These are phyloP conservation scores for Calendula officinalis DNA, from an alignment of 129 eudicot genomes.

Conservation along the genomic window DNA sequence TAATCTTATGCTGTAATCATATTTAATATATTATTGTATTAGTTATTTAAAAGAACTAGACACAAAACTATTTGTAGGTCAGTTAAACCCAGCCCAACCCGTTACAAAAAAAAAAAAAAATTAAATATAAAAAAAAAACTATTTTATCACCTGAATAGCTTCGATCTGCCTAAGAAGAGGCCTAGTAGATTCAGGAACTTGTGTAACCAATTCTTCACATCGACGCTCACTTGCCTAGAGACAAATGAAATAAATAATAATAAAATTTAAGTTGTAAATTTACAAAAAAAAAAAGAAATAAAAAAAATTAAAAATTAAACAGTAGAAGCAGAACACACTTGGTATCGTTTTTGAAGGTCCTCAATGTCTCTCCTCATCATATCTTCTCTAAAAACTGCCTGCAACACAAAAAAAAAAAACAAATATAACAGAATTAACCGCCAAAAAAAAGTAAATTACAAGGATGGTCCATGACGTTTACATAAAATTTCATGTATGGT, in stretches of 20 bases:
- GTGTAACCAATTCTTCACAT: conserved; percentile 90
- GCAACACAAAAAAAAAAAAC: conserved; percentile 22
- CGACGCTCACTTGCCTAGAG: conserved; percentile 92
- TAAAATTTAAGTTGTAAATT: not conserved
- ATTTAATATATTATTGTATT: not conserved
- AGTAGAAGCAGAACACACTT: conserved; percentile 45
- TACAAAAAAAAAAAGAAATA: not conserved
- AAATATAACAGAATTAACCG: not conserved
- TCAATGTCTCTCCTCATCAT: conserved; percentile 83
- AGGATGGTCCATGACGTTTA: too few species aligned
- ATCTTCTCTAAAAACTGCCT: conserved; percentile 84
- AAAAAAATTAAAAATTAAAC: not conserved
- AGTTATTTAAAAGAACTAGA: not conserved
- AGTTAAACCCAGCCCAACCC: too few species aligned
- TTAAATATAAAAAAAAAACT: conserved; percentile 18
- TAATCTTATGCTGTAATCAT: not conserved
- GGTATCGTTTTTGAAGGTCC: conserved; percentile 96
- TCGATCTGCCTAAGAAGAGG: conserved; percentile 96
- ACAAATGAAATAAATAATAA: conserved; percentile 10
- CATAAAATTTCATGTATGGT: too few species aligned
- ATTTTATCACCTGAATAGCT: conserved; percentile 75
- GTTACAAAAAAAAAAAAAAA: not conserved
- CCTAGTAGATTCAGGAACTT: conserved; percentile 98
- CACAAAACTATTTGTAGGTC: not conserved
- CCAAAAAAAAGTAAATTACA: not conserved